Evolutionary conservation across 2,329 filamentous ascomycete genomes (phyloP), one percentile per base, ranked within the genome.

Genomic region (Drechslerella dactyloides): DNA sequence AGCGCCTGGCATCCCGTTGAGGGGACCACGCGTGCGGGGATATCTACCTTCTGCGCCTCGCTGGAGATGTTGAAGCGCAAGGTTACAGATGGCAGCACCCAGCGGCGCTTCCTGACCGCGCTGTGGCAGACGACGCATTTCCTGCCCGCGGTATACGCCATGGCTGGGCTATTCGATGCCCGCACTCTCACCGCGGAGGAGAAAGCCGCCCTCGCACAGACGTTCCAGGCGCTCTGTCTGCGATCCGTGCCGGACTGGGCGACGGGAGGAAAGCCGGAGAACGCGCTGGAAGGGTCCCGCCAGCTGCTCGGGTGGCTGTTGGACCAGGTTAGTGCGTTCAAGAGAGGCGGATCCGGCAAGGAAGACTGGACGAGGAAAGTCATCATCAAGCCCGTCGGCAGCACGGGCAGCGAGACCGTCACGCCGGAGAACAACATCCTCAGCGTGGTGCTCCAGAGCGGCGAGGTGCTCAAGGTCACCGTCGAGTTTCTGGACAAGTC

Each of bases 101-200:
- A 63, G n/a, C 69, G 69, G 21, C 68, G 62, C 11, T 66, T 68
- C 30, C 24, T 73, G 44, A 73, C 69, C 0, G 56, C 69, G 2
- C 8, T 73, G 2, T 73, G 69, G 69, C 68, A 73, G 56, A 73
- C 69, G 11, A 73, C 69, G 3, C 69, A 73, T 59, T 73, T 72
- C 42, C 37, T 60, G 42, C 63, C 69, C 2, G 69, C 63, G 2
- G 62, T 73, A 19, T 62, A 64, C 48, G 69, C 69, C 15, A 58
- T 73, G 69, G 21, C 69, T 10, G 62, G 52, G 33, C 23, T 73
- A 15, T 73, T 73, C 27, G 69, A 73, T 24, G 62, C 52, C 33
- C 48, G 62, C 15, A 68, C 63, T 4, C 27, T 73, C 4, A 8
- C 61, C 21, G 30, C 61, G 4, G 69, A 66, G 33, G 69, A 73